A percentile compares a stretch with the other conserved stretches of the same genome.
Conservation (phyloP, 2,329 filamentous ascomycete species). For the Orbilia quercus region DNA sequence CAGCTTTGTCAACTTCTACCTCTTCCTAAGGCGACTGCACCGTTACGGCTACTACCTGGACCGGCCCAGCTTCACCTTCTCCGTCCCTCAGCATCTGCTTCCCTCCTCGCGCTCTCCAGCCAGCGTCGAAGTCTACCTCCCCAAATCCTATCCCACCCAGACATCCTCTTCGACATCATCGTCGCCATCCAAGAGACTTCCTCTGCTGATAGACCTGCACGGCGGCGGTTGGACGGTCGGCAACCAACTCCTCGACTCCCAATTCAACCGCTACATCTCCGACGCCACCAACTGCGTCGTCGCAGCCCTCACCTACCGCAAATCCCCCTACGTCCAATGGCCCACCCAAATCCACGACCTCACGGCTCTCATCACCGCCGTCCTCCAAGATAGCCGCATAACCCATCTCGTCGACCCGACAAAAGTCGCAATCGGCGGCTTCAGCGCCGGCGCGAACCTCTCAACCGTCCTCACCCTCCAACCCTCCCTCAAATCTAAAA, state of each 20-base stretch:
- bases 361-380: slow-evolving; percentile 64
- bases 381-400: slow-evolving; percentile 63
- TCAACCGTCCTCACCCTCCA: slow-evolving; percentile 35
- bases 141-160: slow-evolving; percentile 21
- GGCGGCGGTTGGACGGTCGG: slow-evolving; percentile 68
- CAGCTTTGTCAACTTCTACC: slow-evolving; percentile 46
- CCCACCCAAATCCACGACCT: slow-evolving; percentile 66
- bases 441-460: slow-evolving; percentile 68
- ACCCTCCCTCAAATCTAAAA: slow-evolving; percentile 20
- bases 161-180: not conserved
- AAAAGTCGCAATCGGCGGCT: slow-evolving; percentile 66
- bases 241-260: slow-evolving; percentile 65
- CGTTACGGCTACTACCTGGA: slow-evolving; percentile 47
- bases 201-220: slow-evolving; percentile 67
- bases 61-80: slow-evolving; percentile 30
- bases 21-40: slow-evolving; percentile 43
- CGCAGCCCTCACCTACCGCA: slow-evolving; percentile 67
- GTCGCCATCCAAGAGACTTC: slow-evolving; percentile 58
- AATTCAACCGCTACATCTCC: slow-evolving; percentile 66
- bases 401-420: slow-evolving; percentile 64
- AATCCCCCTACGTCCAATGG: slow-evolving; percentile 65
- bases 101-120: slow-evolving; percentile 42
- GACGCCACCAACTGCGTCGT: slow-evolving; percentile 64
- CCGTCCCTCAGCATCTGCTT: slow-evolving; percentile 29
- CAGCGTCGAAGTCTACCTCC: slow-evolving; percentile 45